Conservation (phyloP, 2,329 filamentous ascomycete species). For the Talaromyces sp. region DNA sequence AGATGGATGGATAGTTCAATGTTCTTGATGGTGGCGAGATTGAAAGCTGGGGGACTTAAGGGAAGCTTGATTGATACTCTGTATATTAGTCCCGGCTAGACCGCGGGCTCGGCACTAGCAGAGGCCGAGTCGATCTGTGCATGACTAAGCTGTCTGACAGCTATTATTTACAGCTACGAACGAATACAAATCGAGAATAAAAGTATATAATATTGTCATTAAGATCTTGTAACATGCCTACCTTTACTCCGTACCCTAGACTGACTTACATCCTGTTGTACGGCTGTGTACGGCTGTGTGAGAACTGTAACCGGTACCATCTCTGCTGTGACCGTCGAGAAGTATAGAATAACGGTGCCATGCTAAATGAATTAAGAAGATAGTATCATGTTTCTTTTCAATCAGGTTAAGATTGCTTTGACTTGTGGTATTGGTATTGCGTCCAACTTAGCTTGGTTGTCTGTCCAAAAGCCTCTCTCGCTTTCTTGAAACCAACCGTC, state of each 20-base stretch:
- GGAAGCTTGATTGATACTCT: neutral
- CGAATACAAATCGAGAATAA: neutral
- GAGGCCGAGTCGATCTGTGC: neutral
- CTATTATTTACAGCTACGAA: too few relatives aligned
- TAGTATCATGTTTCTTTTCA: slow-evolving; percentile 17
- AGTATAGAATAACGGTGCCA: slow-evolving; percentile 10
- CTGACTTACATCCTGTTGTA: neutral
- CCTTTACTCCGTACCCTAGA: neutral
- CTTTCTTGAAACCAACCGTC: neutral
- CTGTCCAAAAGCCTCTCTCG: slow-evolving; percentile 5
- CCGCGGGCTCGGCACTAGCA: neutral
- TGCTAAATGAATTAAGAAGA: slow-evolving; percentile 31
- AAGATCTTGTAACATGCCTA: neutral
- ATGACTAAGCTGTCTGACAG: neutral
- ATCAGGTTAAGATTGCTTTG: slow-evolving; percentile 20
- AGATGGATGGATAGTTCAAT: neutral
- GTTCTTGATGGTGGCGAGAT: neutral
- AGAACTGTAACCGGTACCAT: neutral
- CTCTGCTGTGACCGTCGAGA: neutral
- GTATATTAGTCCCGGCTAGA: neutral
- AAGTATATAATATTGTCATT: neutral
- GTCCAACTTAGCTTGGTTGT: slow-evolving; percentile 35
- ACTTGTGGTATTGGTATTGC: slow-evolving; percentile 15
- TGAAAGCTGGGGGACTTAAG: neutral
- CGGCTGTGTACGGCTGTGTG: neutral